Evolutionary conservation across 2,329 filamentous ascomycete species (phyloP), one percentile per base, ranked within the genome.

Genomic region (Ceratocystis alfenasii): DNA sequence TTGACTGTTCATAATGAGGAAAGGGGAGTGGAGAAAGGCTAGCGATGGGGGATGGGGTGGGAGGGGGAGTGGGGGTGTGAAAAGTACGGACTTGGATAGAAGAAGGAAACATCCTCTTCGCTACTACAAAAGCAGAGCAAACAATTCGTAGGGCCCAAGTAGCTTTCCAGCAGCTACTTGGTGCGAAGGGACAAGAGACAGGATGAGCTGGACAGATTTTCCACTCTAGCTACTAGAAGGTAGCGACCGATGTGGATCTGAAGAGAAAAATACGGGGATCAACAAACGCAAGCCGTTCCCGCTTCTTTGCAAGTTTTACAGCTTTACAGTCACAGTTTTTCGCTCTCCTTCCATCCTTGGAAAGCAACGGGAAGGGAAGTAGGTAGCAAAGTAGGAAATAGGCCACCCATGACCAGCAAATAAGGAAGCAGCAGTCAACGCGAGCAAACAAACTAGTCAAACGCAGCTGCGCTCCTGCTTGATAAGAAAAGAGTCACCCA

Each of bases 231-330:
- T 41, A 12, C 3, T 50, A 6, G 25, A 57, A 57, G 53, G 53
- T 57, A 30, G 53, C 10, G 53, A 10, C 53, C 53, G 53, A 15
- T 12, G 53, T 55, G 48, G 46, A 28, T 65, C 33, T 45, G 50
- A 28, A 46, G 44, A 65, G 50, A 50, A 57, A 57, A 59, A 59
- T 15, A 28, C 20, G 44, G 30, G 63, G 50, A 57, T 53, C 22
- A 25, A n/a, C 36, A 59, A 41, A 20, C 48, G 30, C 63, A 53
- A 65, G 48, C 63, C 33, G 48, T 46, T 53, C 30, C 20, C 22
- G 20, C 30, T 55, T 41, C 41, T 53, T 46, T 65, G 22, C 20
- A 36, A 22, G 44, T 28, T 53, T 65, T 30, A 46, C 30, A 46
- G 17, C 45, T 53, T 41, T 48, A 57, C 63, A 41, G 20, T 53